phyloP scores from a whole-genome alignment of 345 rosid genomes.

The Sonneratia alba region DNA sequence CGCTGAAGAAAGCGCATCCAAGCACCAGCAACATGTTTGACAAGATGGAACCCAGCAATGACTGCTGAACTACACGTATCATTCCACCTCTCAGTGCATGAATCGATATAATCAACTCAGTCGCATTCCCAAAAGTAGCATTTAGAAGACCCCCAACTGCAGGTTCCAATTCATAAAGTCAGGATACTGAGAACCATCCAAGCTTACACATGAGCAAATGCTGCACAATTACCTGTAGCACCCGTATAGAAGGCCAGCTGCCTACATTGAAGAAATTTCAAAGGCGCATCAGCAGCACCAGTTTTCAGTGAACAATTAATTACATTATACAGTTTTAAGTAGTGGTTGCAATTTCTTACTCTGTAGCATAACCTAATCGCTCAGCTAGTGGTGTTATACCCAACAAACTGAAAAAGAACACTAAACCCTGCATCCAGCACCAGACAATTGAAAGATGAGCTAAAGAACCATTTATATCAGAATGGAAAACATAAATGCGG shows the following conservation, averaged over 20 bases:
- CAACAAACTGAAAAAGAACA: slow-evolving; percentile 70
- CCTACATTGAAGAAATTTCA: slow-evolving; percentile 31
- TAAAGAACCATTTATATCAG: background rate
- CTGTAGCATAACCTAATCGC: slow-evolving; percentile 95
- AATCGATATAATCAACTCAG: slow-evolving; percentile 82
- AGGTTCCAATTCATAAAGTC: slow-evolving; percentile 5
- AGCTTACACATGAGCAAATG: background rate
- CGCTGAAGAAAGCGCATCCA: slow-evolving; percentile 90
- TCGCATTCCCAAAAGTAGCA: slow-evolving; percentile 95
- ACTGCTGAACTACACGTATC: slow-evolving; percentile 88
- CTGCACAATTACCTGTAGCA: slow-evolving; percentile 49
- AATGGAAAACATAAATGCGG: background rate
- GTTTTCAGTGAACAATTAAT: background rate
- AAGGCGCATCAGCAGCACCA: slow-evolving; percentile 10
- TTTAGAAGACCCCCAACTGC: slow-evolving; percentile 60
- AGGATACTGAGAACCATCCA: background rate
- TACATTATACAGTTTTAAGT: background rate
- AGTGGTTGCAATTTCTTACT: slow-evolving; percentile 36
- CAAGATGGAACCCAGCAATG: slow-evolving; percentile 80
- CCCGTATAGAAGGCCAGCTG: slow-evolving; percentile 87
- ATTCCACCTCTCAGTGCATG: slow-evolving; percentile 65
- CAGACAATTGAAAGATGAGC: slow-evolving; percentile 9
- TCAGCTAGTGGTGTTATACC: slow-evolving; percentile 94
- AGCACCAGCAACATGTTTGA: slow-evolving; percentile 95
- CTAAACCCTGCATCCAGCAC: slow-evolving; percentile 57